Evolutionary conservation across 768 basidiomycete genomes (phyloP).

Genomic region (Clavulina sp.): DNA sequence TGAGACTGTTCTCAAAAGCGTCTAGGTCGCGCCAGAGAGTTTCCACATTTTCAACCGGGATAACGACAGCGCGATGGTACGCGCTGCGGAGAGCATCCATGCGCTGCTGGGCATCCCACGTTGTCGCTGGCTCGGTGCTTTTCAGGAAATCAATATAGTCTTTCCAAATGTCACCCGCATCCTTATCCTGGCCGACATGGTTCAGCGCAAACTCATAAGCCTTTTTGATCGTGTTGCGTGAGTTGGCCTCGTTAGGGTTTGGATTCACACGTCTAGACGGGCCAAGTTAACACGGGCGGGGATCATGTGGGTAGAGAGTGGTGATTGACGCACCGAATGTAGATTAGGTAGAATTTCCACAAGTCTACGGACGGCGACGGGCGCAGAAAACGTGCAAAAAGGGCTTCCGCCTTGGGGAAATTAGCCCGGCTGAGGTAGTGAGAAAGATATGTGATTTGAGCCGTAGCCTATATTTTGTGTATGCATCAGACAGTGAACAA

Average conservation of each 20-base stretch:
- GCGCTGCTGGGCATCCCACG: slow-evolving; percentile 92
- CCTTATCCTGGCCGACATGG: slow-evolving; percentile 81
- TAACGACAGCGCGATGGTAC: slow-evolving; percentile 86
- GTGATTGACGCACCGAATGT: slow-evolving; percentile 57
- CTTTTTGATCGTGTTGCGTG: slow-evolving; percentile 62
- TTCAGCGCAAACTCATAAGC: slow-evolving; percentile 88
- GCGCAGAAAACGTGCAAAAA: slow-evolving; percentile 80
- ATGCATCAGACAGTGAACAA: slow-evolving; percentile 5
- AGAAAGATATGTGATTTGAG: slow-evolving; percentile 70
- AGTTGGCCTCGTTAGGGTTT: slow-evolving; percentile 26
- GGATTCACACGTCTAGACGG: slow-evolving; percentile 43
- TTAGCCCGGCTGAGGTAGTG: slow-evolving; percentile 48
- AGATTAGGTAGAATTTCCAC: slow-evolving; percentile 86
- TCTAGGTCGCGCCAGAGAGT: slow-evolving; percentile 87
- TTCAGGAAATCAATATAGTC: slow-evolving; percentile 87
- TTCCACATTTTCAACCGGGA: slow-evolving; percentile 88
- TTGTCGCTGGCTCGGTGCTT: slow-evolving; percentile 52
- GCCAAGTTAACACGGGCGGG: slow-evolving; percentile 8
- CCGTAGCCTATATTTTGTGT: slow-evolving; percentile 37
- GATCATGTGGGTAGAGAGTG: slow-evolving; percentile 5
- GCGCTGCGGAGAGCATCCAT: slow-evolving; percentile 85
- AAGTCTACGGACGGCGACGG: slow-evolving; percentile 77
- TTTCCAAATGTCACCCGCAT: slow-evolving; percentile 81
- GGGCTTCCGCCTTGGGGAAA: slow-evolving; percentile 60
- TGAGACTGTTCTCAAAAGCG: slow-evolving; percentile 73